Conservation (phyloP, 2,329 filamentous ascomycete genomes). For the Hyphodiscus sp. region DNA sequence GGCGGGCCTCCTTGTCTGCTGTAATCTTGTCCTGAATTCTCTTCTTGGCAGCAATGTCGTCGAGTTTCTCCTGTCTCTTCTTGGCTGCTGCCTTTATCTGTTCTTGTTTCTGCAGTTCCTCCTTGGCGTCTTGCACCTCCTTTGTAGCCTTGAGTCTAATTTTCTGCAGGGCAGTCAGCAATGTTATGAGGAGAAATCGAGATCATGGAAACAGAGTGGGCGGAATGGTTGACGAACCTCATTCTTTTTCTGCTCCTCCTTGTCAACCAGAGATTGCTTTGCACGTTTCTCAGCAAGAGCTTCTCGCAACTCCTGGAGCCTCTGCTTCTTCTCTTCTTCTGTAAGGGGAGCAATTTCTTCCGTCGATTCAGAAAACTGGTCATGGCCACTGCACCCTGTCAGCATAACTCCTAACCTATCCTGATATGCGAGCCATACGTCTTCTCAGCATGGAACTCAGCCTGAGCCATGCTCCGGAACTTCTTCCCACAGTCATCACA, state of each 20-base stretch:
- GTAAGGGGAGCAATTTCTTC: slow-evolving; percentile 88
- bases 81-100: slow-evolving; percentile 83
- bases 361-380: slow-evolving; percentile 86
- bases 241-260: slow-evolving; percentile 76
- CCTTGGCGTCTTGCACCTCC: slow-evolving; percentile 82
- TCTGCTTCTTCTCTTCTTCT: slow-evolving; percentile 82
- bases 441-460: slow-evolving; percentile 86
- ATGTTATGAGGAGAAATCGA: background rate
- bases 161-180: slow-evolving; percentile 37
- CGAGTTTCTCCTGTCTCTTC: slow-evolving; percentile 82
- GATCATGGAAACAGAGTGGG: background rate
- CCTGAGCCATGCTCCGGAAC: slow-evolving; percentile 74
- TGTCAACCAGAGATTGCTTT: slow-evolving; percentile 62
- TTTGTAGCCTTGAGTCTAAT: slow-evolving; percentile 82
- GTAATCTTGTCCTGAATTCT: slow-evolving; percentile 91
- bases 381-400: slow-evolving; percentile 59
- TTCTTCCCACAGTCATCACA: slow-evolving; percentile 95
- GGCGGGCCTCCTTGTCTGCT: slow-evolving; percentile 84
- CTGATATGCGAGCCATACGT: slow-evolving; percentile 44
- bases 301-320: slow-evolving; percentile 66
- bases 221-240: slow-evolving; percentile 50
- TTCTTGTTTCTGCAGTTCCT: slow-evolving; percentile 81
- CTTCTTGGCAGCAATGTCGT: slow-evolving; percentile 79
- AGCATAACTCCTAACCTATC: background rate
- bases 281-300: slow-evolving; percentile 69